These are phyloP conservation scores for Dalbergia cultrata DNA, from an alignment of 306 rosid genomes.

Conservation along the genomic window DNA sequence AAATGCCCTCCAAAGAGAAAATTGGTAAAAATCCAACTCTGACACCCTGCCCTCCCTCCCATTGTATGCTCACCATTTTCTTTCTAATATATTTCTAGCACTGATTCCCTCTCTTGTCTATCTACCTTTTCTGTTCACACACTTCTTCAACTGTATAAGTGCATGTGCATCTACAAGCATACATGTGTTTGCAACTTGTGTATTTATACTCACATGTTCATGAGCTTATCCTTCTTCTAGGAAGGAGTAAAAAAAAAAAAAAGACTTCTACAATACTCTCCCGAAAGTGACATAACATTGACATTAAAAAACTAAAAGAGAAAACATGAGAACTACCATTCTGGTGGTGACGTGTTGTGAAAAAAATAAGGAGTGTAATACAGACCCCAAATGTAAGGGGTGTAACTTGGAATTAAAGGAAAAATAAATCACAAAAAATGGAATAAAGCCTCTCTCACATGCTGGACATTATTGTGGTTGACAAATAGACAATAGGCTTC, in stretches of 20 bases:
- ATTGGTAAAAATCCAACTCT: conserved; percentile 10
- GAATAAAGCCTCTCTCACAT: not conserved
- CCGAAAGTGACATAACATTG: conserved; percentile 1
- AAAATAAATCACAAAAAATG: not conserved
- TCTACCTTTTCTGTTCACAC: not conserved
- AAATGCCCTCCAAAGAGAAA: conserved; percentile 1
- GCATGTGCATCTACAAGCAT: not conserved
- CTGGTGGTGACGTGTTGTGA: not conserved
- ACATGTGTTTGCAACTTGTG: not conserved
- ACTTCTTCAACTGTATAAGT: not conserved
- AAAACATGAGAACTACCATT: not conserved
- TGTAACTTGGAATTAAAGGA: not conserved
- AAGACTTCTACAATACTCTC: not conserved
- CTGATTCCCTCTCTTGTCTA: not conserved
- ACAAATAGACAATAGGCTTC: conserved; percentile 11
- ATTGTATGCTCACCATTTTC: not conserved
- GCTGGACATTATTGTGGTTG: conserved; percentile 1
- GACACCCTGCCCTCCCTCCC: not conserved
- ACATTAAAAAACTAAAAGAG: not conserved
- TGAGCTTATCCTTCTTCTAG: not conserved
- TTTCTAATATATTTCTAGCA: not conserved
- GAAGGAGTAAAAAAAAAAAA: not conserved
- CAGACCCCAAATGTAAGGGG: not conserved
- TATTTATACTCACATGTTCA: conserved; percentile 1
- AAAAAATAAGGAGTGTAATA: not conserved